phyloP scores from a whole-genome alignment of 495 filamentous ascomycete genomes.

The Penicillium malachiteum region DNA sequence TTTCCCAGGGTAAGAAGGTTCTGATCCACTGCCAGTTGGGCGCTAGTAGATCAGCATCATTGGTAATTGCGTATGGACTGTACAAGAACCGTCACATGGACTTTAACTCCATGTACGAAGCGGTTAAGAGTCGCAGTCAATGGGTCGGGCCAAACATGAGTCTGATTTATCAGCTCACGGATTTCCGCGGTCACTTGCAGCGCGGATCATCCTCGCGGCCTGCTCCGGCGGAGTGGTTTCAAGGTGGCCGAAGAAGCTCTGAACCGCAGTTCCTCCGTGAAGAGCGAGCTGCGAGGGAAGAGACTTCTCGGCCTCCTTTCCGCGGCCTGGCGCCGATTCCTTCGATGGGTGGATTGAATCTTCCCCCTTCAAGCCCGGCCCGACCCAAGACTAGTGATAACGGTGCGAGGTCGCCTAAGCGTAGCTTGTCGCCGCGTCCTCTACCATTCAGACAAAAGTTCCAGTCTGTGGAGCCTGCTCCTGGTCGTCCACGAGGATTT shows the following conservation, averaged over 20 bases:
- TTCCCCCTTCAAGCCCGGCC: constrained; percentile 28
- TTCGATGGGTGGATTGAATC: constrained; percentile 26
- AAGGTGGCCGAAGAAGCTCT: constrained; percentile 29
- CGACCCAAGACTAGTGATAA: constrained; percentile 33
- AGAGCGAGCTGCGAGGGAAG: constrained; percentile 12
- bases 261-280: constrained; percentile 34
- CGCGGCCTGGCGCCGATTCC: constrained; percentile 27
- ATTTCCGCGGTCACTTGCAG: constrained; percentile 59
- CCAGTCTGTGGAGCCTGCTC: constrained; percentile 28
- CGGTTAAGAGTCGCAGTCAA: constrained; percentile 82
- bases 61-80: constrained; percentile 94
- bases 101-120: constrained; percentile 91
- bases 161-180: constrained; percentile 93
- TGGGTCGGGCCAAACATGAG: constrained; percentile 99
- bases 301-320: constrained; percentile 16
- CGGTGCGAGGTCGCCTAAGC: constrained; percentile 34
- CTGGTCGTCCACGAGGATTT: constrained; percentile 17
- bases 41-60: constrained; percentile 91
- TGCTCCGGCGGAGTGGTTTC: constrained; percentile 37
- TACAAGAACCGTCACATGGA: constrained; percentile 84
- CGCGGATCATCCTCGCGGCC: constrained; percentile 46
- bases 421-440: constrained; percentile 41
- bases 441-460: constrained; percentile 45
- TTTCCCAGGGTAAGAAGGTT: constrained; percentile 78
- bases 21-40: constrained; percentile 95